Evolutionary conservation across 208 protist genomes (phyloP).

Genomic region (Acanthamoeba triangularis): DNA sequence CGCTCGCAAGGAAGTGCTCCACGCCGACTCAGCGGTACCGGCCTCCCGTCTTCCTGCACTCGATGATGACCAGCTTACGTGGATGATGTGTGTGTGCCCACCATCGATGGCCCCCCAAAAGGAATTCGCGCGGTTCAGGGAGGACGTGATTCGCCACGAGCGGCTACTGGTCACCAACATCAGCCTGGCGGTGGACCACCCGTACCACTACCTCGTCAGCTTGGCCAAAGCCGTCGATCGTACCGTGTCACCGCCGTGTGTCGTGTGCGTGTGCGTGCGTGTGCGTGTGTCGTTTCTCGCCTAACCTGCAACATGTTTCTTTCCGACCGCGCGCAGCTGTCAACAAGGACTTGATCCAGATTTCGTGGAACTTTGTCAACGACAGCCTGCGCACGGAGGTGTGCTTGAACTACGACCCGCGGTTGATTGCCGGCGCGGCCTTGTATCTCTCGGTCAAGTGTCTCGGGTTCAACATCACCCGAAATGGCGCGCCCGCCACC

Average conservation of each 20-base stretch:
- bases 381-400: constrained; percentile 84
- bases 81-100: neutral
- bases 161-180: constrained; percentile 54
- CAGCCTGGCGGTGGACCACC: constrained; percentile 72
- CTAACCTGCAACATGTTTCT: neutral
- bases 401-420: constrained; percentile 41
- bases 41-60: neutral
- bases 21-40: constrained; percentile 33
- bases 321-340: neutral
- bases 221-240: constrained; percentile 30
- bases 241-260: neutral
- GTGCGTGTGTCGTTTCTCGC: neutral
- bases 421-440: constrained; percentile 57
- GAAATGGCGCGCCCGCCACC: neutral
- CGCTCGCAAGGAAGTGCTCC: constrained; percentile 73
- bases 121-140: constrained; percentile 32
- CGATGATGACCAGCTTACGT: neutral
- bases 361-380: constrained; percentile 93
- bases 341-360: constrained; percentile 85
- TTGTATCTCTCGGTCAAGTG: constrained; percentile 38
- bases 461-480: neutral
- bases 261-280: neutral
- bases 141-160: constrained; percentile 47
- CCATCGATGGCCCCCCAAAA: neutral
- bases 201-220: constrained; percentile 66